These are phyloP conservation scores for Scheffersomyces segobiensis DNA, from an alignment of 1,139 yeast species.

Conservation along the genomic window DNA sequence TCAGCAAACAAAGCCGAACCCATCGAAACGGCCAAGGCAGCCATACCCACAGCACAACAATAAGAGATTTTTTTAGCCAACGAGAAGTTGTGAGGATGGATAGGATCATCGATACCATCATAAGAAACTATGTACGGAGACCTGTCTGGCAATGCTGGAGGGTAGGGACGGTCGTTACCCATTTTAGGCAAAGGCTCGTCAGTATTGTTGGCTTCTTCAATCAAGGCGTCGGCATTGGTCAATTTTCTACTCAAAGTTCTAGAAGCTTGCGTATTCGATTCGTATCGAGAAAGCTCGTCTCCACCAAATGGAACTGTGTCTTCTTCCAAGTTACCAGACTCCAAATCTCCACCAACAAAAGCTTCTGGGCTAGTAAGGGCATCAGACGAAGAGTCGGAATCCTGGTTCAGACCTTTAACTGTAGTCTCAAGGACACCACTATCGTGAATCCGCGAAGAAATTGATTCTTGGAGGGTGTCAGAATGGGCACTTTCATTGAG, in stretches of 20 bases:
- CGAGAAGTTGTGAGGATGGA: conserved; percentile 65
- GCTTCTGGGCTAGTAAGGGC: conserved; percentile 10
- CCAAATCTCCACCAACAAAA: conserved; percentile 15
- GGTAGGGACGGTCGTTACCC: conserved; percentile 60
- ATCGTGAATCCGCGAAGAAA: background rate
- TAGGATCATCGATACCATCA: conserved; percentile 62
- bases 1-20: conserved; percentile 69
- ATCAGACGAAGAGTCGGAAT: conserved; percentile 10
- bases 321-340: conserved; percentile 16
- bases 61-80: conserved; percentile 32
- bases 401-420: background rate
- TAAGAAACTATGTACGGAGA: conserved; percentile 55
- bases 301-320: conserved; percentile 13
- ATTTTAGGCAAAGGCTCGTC: conserved; percentile 41
- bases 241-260: conserved; percentile 26
- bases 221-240: conserved; percentile 28
- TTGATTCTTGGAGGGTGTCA: background rate
- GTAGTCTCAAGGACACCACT: background rate
- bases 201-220: conserved; percentile 25
- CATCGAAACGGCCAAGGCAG: conserved; percentile 47
- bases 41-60: conserved; percentile 17
- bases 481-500: background rate
- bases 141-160: conserved; percentile 51
- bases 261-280: conserved; percentile 25
- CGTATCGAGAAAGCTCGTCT: conserved; percentile 29